Conservation (phyloP, 2,329 filamentous ascomycete genomes). For the Aspergillus novofumigatus region DNA sequence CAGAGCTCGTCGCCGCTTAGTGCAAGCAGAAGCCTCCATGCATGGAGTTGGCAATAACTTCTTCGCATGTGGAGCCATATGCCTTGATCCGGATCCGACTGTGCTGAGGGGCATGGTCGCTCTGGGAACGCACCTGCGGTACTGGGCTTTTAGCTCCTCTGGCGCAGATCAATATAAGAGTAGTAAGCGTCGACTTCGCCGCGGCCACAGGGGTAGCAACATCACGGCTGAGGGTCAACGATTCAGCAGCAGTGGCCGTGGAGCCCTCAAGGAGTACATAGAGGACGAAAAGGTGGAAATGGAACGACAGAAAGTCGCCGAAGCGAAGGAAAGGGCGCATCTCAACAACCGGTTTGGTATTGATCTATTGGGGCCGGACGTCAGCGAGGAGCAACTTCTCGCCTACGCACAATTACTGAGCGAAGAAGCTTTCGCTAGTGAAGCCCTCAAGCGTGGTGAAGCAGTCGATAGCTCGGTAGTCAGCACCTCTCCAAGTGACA, state of each 20-base stretch:
- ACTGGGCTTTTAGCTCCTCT: constrained; percentile 89
- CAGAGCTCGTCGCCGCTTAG: constrained; percentile 70
- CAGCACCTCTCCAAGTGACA: constrained; percentile 37
- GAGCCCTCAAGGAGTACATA: constrained; percentile 75
- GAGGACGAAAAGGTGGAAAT: constrained; percentile 80
- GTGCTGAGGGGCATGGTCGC: constrained; percentile 80
- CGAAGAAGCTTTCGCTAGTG: constrained; percentile 53
- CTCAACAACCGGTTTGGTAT: constrained; percentile 80
- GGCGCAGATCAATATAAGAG: constrained; percentile 67
- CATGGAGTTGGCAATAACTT: constrained; percentile 69
- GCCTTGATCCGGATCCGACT: constrained; percentile 81
- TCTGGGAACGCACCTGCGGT: constrained; percentile 80
- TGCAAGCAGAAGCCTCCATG: constrained; percentile 63
- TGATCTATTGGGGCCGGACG: constrained; percentile 59
- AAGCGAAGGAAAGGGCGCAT: constrained; percentile 63
- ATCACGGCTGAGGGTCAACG: constrained; percentile 49
- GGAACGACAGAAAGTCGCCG: constrained; percentile 64
- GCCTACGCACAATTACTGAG: constrained; percentile 61
- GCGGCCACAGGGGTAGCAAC: constrained; percentile 63
- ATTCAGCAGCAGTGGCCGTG: constrained; percentile 60
- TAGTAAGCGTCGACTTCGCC: constrained; percentile 73
- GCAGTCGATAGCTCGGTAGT: constrained; percentile 36
- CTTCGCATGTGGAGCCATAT: constrained; percentile 77
- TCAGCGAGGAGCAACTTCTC: constrained; percentile 58
- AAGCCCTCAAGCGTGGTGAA: constrained; percentile 45